A percentile compares a stretch with the other conserved stretches of the same genome.
These are phyloP conservation scores for Colletotrichum truncatum DNA, from an alignment of 2,329 filamentous ascomycete genomes.

Conservation along the genomic window DNA sequence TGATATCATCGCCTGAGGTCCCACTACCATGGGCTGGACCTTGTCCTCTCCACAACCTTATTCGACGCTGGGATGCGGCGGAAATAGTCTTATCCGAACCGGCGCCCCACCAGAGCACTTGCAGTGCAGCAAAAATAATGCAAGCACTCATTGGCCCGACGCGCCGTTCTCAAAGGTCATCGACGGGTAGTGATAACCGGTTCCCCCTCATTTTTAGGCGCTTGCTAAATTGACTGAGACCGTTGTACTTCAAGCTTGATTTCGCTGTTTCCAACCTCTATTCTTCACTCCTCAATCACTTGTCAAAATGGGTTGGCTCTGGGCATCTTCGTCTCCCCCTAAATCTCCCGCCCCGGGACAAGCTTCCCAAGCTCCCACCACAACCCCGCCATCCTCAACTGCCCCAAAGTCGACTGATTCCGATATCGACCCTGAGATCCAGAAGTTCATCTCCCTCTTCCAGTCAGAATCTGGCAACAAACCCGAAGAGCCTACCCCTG, in stretches of 20 bases:
- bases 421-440: conserved; percentile 58
- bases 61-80: neutral
- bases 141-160: conserved; percentile 27
- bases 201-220: conserved; percentile 21
- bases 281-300: neutral
- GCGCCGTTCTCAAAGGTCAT: conserved; percentile 23
- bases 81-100: conserved; percentile 22
- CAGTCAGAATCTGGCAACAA: conserved; percentile 45
- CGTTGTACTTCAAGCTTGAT: neutral
- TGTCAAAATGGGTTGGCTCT: conserved; percentile 69
- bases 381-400: conserved; percentile 29
- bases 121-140: conserved; percentile 23
- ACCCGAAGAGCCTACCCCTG: conserved; percentile 32
- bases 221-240: neutral
- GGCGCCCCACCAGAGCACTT: conserved; percentile 7
- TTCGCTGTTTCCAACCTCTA: no score
- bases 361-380: conserved; percentile 32
- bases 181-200: conserved; percentile 19
- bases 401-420: conserved; percentile 24
- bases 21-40: conserved; percentile 8
- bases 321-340: conserved; percentile 54
- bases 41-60: conserved; percentile 10
- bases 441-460: conserved; percentile 62
- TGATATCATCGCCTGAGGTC: conserved; percentile 23
- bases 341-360: conserved; percentile 38